A percentile compares a stretch with the other conserved stretches of the same genome.
Evolutionary conservation across 352 stramenopile genomes (phyloP).

Genomic region (Aphanomyces stellatus): DNA sequence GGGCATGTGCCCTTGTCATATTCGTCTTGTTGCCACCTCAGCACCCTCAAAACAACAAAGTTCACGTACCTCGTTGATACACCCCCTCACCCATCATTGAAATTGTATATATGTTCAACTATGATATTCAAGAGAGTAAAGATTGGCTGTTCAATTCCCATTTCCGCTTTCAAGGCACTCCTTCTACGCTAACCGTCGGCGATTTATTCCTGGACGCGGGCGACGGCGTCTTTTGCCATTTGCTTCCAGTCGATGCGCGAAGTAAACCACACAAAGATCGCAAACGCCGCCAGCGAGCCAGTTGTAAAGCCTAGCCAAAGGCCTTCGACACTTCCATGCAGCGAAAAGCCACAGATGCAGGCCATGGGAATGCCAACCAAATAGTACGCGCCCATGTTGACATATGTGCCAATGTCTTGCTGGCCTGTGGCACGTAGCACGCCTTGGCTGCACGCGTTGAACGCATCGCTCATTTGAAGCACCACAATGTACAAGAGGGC

Average conservation of each 20-base stretch:
- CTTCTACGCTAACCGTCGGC: too few species aligned
- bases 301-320: neutral
- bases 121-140: too few species aligned
- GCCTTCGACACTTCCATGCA: neutral
- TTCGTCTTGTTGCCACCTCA: too few species aligned
- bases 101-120: too few species aligned
- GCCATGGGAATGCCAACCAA: conserved; percentile 50
- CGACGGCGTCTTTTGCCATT: too few species aligned
- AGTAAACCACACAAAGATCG: neutral
- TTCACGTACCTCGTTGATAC: too few species aligned
- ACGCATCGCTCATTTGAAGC: conserved; percentile 44
- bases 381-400: conserved; percentile 65
- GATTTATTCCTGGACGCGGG: too few species aligned
- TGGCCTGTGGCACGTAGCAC: conserved; percentile 33
- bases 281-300: neutral
- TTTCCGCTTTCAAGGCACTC: too few species aligned
- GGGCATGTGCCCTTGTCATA: too few species aligned
- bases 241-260: neutral
- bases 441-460: conserved; percentile 70
- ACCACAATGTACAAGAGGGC: conserved; percentile 53
- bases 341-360: neutral
- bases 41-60: too few species aligned
- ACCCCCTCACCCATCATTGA: too few species aligned
- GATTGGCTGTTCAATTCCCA: too few species aligned
- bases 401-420: conserved; percentile 41